Conservation (phyloP, 1,139 yeast genomes). For the Yamadazyma aaseri region DNA sequence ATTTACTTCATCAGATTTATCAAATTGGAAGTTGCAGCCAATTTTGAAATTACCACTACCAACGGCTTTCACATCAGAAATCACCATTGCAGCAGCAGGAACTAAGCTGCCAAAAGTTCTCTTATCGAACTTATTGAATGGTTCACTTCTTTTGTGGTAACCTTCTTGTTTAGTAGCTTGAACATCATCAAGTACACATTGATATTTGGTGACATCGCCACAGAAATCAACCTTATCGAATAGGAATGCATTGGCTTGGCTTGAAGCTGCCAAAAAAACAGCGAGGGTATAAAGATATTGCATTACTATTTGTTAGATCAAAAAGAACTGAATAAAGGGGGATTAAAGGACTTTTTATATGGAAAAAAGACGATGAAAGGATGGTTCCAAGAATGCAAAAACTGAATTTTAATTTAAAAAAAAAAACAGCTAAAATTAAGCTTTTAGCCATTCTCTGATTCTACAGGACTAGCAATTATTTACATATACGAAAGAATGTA, state of each 20-base stretch:
- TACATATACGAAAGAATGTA: no score
- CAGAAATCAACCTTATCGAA: neutral
- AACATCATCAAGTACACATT: slow-evolving; percentile 1
- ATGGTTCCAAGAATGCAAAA: no score
- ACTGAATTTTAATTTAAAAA: no score
- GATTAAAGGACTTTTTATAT: no score
- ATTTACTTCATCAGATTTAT: slow-evolving; percentile 18
- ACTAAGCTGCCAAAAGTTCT: slow-evolving; percentile 13
- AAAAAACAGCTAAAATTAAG: no score
- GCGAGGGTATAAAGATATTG: neutral
- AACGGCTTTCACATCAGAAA: slow-evolving; percentile 20
- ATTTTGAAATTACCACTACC: slow-evolving; percentile 19
- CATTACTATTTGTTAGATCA: no score
- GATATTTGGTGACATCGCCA: neutral
- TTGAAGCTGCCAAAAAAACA: neutral
- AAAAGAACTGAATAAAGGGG: no score
- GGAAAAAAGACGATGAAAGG: no score
- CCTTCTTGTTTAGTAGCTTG: neutral
- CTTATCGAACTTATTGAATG: slow-evolving; percentile 6
- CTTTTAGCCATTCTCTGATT: no score
- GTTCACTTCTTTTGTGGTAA: slow-evolving; percentile 1
- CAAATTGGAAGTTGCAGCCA: slow-evolving; percentile 22
- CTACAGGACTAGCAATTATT: no score
- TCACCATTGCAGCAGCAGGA: slow-evolving; percentile 24
- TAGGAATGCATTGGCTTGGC: slow-evolving; percentile 1